Conservation (phyloP, 345 rosid species). For the Nasturtium officinale region DNA sequence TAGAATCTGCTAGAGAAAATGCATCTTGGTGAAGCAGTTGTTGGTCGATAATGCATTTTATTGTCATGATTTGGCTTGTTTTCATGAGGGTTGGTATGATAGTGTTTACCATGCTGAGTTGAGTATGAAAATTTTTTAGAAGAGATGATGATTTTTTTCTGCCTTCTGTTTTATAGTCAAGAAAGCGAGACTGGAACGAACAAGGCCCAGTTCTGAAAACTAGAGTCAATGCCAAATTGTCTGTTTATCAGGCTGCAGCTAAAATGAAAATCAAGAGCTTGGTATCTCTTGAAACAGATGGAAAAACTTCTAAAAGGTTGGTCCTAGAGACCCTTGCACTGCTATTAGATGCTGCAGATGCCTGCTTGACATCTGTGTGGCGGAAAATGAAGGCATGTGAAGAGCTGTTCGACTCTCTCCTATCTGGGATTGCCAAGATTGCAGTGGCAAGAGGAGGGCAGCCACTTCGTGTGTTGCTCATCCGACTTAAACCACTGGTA, state of each 20-base stretch:
- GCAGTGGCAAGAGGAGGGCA: slow-evolving; percentile 92
- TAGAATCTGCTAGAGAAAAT: slow-evolving; percentile 12
- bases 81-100: not conserved
- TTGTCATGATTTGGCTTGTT: slow-evolving; percentile 10
- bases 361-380: slow-evolving; percentile 92
- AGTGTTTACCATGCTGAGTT: slow-evolving; percentile 10
- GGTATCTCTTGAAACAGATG: slow-evolving; percentile 76
- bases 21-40: slow-evolving; percentile 18
- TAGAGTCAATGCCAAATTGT: slow-evolving; percentile 78
- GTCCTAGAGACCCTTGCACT: slow-evolving; percentile 86
- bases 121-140: slow-evolving; percentile 18
- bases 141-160: slow-evolving; percentile 32
- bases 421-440: slow-evolving; percentile 81
- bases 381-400: slow-evolving; percentile 87
- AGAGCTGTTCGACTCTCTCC: slow-evolving; percentile 80
- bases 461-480: slow-evolving; percentile 90
- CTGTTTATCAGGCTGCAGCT: slow-evolving; percentile 83
- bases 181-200: slow-evolving; percentile 93
- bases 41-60: slow-evolving; percentile 1
- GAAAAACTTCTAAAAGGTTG: slow-evolving; percentile 82
- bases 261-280: slow-evolving; percentile 79
- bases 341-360: slow-evolving; percentile 87
- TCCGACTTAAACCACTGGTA: slow-evolving; percentile 90
- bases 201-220: slow-evolving; percentile 80
- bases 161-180: slow-evolving; percentile 60